Evolutionary conservation across 768 basidiomycete species (phyloP).

Genomic region (Boletales sp.): DNA sequence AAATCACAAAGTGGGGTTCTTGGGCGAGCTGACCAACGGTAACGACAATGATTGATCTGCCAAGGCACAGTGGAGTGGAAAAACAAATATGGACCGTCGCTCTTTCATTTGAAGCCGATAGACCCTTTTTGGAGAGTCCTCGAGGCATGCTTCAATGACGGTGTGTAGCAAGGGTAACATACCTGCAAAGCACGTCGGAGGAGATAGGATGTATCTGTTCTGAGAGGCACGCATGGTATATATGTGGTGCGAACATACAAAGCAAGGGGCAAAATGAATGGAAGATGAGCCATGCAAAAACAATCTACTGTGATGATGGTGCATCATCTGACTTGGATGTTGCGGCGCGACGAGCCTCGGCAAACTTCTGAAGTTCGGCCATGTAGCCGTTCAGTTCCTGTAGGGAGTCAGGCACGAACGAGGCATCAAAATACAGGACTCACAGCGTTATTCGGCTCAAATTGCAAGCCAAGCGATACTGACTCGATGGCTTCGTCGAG

Average conservation of each 20-base stretch:
- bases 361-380: conserved; percentile 26
- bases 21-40: background rate
- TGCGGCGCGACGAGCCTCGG: conserved; percentile 8
- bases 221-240: background rate
- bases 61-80: background rate
- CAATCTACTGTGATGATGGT: conserved; percentile 11
- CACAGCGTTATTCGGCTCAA: conserved; percentile 68
- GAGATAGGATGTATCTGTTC: background rate
- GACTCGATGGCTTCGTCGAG: conserved; percentile 79
- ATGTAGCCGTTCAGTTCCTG: conserved; percentile 33
- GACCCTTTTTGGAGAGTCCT: background rate
- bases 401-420: conserved; percentile 5
- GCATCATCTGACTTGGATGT: background rate
- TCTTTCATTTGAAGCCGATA: no score
- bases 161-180: background rate
- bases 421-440: conserved; percentile 8
- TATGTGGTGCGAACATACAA: conserved; percentile 6
- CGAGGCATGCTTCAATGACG: background rate
- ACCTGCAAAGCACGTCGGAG: background rate
- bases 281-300: background rate
- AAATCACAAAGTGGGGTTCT: no score
- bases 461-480: conserved; percentile 77
- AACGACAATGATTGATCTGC: background rate
- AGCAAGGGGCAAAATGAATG: background rate
- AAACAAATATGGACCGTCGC: background rate